Evolutionary conservation across 257 asterid genomes (phyloP).

Genomic region (Nicotiana paniculata): DNA sequence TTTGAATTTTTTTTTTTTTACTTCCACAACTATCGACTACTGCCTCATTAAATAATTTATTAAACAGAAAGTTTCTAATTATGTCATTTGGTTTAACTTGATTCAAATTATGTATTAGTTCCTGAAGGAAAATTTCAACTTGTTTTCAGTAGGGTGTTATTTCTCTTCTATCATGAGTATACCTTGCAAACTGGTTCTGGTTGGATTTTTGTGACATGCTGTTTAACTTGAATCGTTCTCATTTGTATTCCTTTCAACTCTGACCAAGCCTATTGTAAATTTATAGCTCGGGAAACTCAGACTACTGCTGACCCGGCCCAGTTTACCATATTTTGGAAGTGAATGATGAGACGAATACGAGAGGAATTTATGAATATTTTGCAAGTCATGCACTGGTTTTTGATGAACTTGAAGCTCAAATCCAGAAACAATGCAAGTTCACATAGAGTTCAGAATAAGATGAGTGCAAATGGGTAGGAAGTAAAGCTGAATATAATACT

Average conservation of each 20-base stretch:
- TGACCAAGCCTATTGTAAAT: background rate
- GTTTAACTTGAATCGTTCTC: background rate
- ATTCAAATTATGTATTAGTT: background rate
- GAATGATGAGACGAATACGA: constrained; percentile 51
- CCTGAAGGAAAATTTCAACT: background rate
- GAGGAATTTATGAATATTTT: constrained; percentile 64
- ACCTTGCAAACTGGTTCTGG: background rate
- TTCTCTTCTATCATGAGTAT: background rate
- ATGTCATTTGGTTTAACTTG: no score
- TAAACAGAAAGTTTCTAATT: no score
- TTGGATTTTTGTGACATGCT: background rate
- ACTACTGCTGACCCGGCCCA: background rate
- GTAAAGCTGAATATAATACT: constrained; percentile 7
- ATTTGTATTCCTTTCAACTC: background rate
- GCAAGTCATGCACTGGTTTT: constrained; percentile 64
- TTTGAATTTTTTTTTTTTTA: no score
- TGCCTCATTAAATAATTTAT: no score
- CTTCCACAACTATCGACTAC: no score
- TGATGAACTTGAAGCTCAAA: constrained; percentile 19
- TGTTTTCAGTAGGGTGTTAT: background rate
- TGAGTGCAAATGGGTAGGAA: constrained; percentile 23
- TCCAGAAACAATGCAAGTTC: constrained; percentile 44
- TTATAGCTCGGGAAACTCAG: background rate
- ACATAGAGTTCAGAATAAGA: constrained; percentile 16
- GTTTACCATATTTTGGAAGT: background rate